Base-by-base conservation (phyloP, 2,329 filamentous ascomycete species). In the Myriosclerotinia curreyana region DNA sequence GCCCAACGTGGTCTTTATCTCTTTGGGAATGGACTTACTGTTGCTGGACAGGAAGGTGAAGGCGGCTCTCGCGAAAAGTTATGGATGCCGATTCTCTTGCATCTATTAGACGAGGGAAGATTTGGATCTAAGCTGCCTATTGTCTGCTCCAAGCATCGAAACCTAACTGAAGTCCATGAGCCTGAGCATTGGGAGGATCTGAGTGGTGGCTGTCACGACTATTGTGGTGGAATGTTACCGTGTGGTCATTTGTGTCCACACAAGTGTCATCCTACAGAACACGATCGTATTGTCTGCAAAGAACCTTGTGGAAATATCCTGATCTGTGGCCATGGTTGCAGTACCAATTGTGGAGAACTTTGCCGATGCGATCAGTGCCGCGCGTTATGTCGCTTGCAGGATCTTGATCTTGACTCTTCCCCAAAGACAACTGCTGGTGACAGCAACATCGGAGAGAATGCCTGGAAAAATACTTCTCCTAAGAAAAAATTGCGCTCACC, bases 1-100 rank as follows among this genome's bases (percentile, higher is more conserved):
- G 92, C 93, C 4, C 87, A 85, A 64, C 81, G 87, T 7, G 92
- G 92, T 0, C 86, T 96, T 65, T 96, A 93, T 75, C 81, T 96
- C 48, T 96, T 96, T 72, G 93, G 92, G 1, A 91, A 96, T 70
- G 83, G 83, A 15, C 70, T 81, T 11, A 83, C 82, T 44, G 67
- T 84, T 34, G 34, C 44, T 9, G 53, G 61, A 22, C 53, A 64
- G 0, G 67, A 66, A 38, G 63, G 61, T 20, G 59, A 52, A 15
- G 69, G 70, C 48, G 63, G 31, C 1, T 62, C 54, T 5, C 70
- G 73, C 15, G 68, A 72, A 8, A 42, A 64, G 1, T 55, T 76
- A 12, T 75, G 72, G 71, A 25, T 62, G 15, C 69, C 72, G 15
- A 75, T 82, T 1, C 65, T 77, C 7, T 15, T 74, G 0, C 70